Evolutionary conservation across 2,329 filamentous ascomycete genomes (phyloP).

Genomic region (Diaporthe vaccinii): DNA sequence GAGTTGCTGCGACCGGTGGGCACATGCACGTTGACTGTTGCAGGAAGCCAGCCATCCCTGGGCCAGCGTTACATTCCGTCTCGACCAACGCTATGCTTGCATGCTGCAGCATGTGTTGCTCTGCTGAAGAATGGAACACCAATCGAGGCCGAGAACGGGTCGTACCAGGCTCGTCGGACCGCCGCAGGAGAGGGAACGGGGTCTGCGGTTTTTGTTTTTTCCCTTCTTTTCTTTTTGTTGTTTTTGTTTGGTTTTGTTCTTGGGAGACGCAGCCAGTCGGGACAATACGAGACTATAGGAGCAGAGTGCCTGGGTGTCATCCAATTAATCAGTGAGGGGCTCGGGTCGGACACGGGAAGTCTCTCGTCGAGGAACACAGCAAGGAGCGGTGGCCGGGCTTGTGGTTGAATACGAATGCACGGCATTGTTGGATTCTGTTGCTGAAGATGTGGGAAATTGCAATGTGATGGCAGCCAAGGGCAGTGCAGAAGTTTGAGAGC

Average conservation of each 20-base stretch:
- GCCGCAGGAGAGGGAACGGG: neutral
- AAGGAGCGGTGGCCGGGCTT: neutral
- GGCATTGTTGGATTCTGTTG: neutral
- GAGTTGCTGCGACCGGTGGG: constrained; percentile 19
- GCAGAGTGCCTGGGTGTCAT: neutral
- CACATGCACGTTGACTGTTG: constrained; percentile 20
- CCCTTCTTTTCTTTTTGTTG: neutral
- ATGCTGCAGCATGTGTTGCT: constrained; percentile 6
- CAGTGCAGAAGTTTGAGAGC: constrained; percentile 17
- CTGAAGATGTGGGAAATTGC: constrained; percentile 29
- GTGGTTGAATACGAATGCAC: constrained; percentile 20
- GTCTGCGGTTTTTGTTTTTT: neutral
- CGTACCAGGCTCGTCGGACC: constrained; percentile 16
- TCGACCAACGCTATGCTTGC: constrained; percentile 25
- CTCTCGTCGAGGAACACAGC: constrained; percentile 26
- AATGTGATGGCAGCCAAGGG: constrained; percentile 16
- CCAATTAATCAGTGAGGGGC: constrained; percentile 12
- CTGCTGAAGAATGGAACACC: constrained; percentile 9
- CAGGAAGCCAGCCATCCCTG: constrained; percentile 18
- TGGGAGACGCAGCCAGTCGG: constrained; percentile 1
- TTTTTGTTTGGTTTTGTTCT: constrained; percentile 2
- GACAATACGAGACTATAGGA: neutral
- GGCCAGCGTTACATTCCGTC: constrained; percentile 27
- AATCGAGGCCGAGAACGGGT: neutral
- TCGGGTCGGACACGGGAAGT: constrained; percentile 9